Evolutionary conservation across 148 eudicot species (phyloP).

Genomic region (Vaccinium darrowii): DNA sequence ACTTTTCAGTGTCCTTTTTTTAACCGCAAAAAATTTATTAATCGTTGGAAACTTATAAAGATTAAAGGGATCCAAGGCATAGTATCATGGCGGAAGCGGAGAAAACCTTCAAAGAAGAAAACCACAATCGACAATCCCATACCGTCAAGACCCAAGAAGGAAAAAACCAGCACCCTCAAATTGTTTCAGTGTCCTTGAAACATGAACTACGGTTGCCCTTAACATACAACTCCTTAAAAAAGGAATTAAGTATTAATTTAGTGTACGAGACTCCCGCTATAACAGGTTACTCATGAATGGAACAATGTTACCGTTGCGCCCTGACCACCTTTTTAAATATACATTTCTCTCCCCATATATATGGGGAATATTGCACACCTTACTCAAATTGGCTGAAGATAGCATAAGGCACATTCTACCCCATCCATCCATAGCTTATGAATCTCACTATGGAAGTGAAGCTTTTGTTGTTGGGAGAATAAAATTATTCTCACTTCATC

Average conservation of each 20-base stretch:
- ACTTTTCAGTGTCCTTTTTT: background rate
- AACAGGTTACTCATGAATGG: background rate
- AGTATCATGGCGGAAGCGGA: too few relatives aligned
- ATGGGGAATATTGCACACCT: background rate
- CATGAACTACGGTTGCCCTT: too few relatives aligned
- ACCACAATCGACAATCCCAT: too few relatives aligned
- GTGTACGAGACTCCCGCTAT: too few relatives aligned
- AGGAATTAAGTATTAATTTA: too few relatives aligned
- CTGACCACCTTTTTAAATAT: background rate
- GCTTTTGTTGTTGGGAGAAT: conserved; percentile 4
- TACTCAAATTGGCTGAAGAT: background rate
- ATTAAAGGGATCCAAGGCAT: background rate
- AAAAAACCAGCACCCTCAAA: too few relatives aligned
- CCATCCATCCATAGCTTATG: background rate
- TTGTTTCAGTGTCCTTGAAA: too few relatives aligned
- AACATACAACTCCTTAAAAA: too few relatives aligned
- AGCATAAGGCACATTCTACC: background rate
- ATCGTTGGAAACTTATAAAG: too few relatives aligned
- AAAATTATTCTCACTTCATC: background rate
- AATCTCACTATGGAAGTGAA: background rate
- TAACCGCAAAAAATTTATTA: too few relatives aligned
- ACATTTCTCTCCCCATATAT: background rate
- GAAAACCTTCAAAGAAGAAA: too few relatives aligned
- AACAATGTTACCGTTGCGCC: background rate
- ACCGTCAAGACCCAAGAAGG: too few relatives aligned